Base-by-base conservation (phyloP, 805 yeast genomes). In the Yarrowia sp. region DNA sequence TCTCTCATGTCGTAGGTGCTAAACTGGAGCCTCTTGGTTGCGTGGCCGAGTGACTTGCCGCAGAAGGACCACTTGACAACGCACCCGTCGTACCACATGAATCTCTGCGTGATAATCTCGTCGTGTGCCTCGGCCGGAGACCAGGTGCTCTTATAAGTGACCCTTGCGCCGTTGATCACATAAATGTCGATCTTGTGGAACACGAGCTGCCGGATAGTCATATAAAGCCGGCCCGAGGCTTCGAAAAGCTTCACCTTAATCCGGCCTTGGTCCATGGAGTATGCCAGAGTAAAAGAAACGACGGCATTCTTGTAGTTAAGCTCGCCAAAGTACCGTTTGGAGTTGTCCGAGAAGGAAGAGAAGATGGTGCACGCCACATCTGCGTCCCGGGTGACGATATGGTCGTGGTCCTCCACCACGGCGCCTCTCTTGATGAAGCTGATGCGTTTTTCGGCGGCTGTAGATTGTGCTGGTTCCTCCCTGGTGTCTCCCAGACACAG, bases 31-130 rank as follows among this genome's bases (percentile, higher is more conserved):
- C 39, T 21, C 22, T 33, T 47, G 2, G 56, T 22, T 2, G 39
- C 31, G 14, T 29, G 51, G 2, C 51, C 51, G 16, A 47, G n/a
- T 9, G 56, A 33, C n/a, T 47, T 47, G 1, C 56, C 56, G 10
- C 56, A 47, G 12, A 47, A 47, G 24, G 29, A 32, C 56, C 56
- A 47, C 22, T 47, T 47, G 21, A 47, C 32, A 2, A 47, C 39
- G 22, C 56, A 47, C 2, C 56, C 56, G 10, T 47, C 56, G 8
- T 47, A 47, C 56, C 56, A 47, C 39, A 47, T 33, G 39, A 47
- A 31, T 22, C 56, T 21, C 27, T 47, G 56, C 12, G 56, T 47
- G 27, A 24, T 32, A 16, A 47, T 32, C 13, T 47, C 29, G 21
- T 47, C 56, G 13, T 7, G 56, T n/a, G 39, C 27, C 22, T 32